phyloP scores from a whole-genome alignment of 768 basidiomycete genomes.

The Sistotremastrum suecicum region DNA sequence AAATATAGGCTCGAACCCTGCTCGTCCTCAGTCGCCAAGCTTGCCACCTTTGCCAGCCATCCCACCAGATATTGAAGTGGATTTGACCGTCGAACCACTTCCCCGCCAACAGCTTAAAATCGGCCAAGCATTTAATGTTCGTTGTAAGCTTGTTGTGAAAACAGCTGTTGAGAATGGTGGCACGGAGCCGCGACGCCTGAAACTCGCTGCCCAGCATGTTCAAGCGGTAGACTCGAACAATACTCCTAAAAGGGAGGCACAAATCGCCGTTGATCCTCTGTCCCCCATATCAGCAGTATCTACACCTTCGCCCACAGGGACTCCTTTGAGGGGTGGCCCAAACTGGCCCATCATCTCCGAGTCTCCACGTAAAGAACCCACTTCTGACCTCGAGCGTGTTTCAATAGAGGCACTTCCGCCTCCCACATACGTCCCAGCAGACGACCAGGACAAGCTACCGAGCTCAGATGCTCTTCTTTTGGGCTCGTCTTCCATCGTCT shows the following conservation, averaged over 20 bases:
- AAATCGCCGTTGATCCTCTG: conserved; percentile 14
- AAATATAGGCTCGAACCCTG: conserved; percentile 16
- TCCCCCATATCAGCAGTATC: conserved; percentile 39
- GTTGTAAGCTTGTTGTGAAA: conserved; percentile 38
- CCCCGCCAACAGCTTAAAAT: conserved; percentile 30
- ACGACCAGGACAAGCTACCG: conserved; percentile 20
- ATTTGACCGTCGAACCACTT: conserved; percentile 38
- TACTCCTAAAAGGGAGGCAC: conserved; percentile 12
- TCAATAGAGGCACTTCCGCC: conserved; percentile 18
- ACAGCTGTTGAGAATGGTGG: conserved; percentile 20
- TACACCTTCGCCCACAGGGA: conserved; percentile 31
- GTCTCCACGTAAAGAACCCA: conserved; percentile 5
- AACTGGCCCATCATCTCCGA: not conserved
- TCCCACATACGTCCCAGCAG: conserved; percentile 31
- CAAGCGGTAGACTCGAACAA: conserved; percentile 22
- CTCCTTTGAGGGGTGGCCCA: conserved; percentile 18
- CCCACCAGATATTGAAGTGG: conserved; percentile 35
- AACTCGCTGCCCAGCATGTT: conserved; percentile 55
- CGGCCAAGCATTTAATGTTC: conserved; percentile 47
- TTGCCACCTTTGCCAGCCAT: conserved; percentile 15
- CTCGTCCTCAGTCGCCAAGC: conserved; percentile 13
- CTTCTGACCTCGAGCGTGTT: conserved; percentile 5
- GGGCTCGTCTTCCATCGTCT: conserved; percentile 35
- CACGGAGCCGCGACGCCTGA: conserved; percentile 24
- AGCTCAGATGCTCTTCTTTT: conserved; percentile 27